Conservation (phyloP, 129 eudicot genomes). For the Flaveria bidentis region DNA sequence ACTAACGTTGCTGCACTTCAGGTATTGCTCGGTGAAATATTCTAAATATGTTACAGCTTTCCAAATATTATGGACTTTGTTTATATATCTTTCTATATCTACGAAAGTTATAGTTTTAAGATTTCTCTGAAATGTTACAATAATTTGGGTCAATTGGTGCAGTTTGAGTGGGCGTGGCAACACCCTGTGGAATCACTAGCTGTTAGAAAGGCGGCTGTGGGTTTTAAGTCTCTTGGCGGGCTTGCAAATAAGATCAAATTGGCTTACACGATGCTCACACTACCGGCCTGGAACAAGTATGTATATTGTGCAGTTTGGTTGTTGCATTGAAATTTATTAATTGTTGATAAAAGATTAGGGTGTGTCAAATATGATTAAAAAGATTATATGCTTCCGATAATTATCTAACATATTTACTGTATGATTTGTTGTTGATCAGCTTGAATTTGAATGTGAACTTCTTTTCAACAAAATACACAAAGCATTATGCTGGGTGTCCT, state of each 20-base stretch:
- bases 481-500: constrained; percentile 71
- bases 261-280: constrained; percentile 79
- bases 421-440: constrained; percentile 39
- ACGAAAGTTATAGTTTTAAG: not conserved
- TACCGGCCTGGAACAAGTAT: constrained; percentile 82
- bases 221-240: constrained; percentile 68
- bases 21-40: constrained; percentile 35
- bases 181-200: constrained; percentile 87
- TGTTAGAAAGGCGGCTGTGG: constrained; percentile 64
- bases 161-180: constrained; percentile 99
- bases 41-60: not conserved
- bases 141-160: constrained; percentile 34
- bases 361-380: not conserved
- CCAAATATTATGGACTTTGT: not conserved
- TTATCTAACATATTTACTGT: constrained; percentile 21
- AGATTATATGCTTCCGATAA: not conserved
- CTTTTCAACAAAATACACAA: constrained; percentile 79
- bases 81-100: not conserved
- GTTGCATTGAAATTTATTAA: too few relatives aligned
- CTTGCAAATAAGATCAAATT: constrained; percentile 83
- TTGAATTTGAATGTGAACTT: constrained; percentile 66
- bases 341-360: too few relatives aligned
- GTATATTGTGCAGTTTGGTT: not conserved
- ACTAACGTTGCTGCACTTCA: constrained; percentile 83
- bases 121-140: constrained; percentile 13